A percentile compares a stretch with the other conserved stretches of the same genome.
Conservation (phyloP, 2,329 filamentous ascomycete species). For the Pestalotiopsis fici region DNA sequence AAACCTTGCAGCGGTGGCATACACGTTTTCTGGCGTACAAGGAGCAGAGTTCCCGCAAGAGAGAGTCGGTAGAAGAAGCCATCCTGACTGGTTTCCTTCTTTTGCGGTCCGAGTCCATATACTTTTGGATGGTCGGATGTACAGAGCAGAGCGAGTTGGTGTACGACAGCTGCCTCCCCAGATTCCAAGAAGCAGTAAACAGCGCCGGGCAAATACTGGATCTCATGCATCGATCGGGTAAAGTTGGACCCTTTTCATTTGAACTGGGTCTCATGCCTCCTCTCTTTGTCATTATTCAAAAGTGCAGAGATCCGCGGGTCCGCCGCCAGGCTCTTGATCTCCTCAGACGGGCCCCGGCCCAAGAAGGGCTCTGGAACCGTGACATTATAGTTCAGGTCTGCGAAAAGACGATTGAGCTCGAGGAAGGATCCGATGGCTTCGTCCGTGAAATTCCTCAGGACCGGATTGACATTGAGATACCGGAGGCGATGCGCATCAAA, state of each 20-base stretch:
- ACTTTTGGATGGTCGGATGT: background rate
- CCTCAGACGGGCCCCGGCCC: background rate
- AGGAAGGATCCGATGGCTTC: background rate
- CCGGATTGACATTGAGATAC: background rate
- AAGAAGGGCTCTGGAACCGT: conserved; percentile 4
- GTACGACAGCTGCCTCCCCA: background rate
- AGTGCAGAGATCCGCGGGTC: background rate
- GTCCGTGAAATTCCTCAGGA: background rate
- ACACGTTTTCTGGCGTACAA: background rate
- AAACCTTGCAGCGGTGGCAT: background rate
- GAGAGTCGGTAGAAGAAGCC: background rate
- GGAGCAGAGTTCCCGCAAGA: background rate
- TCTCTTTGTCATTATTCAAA: background rate
- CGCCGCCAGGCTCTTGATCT: background rate
- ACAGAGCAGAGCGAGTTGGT: background rate
- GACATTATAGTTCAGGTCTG: background rate
- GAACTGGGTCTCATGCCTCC: conserved; percentile 1
- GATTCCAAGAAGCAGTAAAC: background rate
- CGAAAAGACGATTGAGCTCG: background rate
- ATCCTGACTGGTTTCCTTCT: background rate
- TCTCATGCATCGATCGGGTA: conserved; percentile 1
- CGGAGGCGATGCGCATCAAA: background rate
- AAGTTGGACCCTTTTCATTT: background rate
- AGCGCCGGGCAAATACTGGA: background rate
- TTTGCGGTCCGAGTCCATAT: background rate